Evolutionary conservation across 148 eudicot genomes (phyloP).

Genomic region (Talinum fruticosum): DNA sequence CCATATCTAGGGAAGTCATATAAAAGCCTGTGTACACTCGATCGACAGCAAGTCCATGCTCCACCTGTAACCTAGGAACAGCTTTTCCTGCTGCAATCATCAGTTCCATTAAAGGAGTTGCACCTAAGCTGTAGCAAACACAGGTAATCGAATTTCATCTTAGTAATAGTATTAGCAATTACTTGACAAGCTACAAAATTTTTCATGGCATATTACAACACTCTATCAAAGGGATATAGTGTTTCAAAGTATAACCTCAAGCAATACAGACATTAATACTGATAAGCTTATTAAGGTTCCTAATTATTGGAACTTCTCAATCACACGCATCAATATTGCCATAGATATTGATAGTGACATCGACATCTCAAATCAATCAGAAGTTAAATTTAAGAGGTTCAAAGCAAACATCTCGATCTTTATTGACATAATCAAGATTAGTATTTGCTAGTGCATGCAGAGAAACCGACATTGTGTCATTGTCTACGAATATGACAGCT

Average conservation of each 20-base stretch:
- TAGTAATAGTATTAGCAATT: background rate
- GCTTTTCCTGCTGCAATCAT: constrained; percentile 96
- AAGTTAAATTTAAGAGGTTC: background rate
- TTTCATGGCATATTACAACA: background rate
- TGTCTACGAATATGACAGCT: background rate
- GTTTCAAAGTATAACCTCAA: background rate
- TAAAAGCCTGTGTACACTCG: constrained; percentile 95
- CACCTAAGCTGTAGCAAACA: constrained; percentile 66
- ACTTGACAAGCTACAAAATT: background rate
- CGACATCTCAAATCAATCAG: background rate
- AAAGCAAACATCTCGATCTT: background rate
- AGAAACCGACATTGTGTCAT: background rate
- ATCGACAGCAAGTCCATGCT: constrained; percentile 96
- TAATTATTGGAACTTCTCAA: background rate
- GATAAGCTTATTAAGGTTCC: background rate
- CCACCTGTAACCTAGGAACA: constrained; percentile 84
- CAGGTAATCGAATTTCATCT: constrained; percentile 19
- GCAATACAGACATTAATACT: background rate
- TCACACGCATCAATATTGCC: background rate
- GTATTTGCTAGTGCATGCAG: background rate
- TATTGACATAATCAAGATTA: too few relatives aligned
- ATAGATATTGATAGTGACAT: background rate
- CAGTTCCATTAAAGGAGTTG: constrained; percentile 88
- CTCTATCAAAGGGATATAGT: background rate
- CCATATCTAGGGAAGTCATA: constrained; percentile 98